Percentiles rank a stretch among this genome's conserved stretches.
Conservation (phyloP, 164 flowering plant genomes). For the Magnolia changhungtana region DNA sequence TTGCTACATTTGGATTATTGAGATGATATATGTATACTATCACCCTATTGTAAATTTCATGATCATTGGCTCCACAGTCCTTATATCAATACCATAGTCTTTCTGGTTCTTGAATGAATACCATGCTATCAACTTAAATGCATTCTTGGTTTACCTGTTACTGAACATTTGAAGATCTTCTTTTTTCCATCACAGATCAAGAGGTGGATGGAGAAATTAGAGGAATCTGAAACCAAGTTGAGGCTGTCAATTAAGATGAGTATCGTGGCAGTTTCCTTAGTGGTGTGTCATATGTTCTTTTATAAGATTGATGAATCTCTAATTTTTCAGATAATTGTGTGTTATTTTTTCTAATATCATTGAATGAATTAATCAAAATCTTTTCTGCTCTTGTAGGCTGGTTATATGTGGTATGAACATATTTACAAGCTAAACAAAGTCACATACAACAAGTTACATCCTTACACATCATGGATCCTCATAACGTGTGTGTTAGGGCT, state of each 20-base stretch:
- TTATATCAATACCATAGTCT: too few relatives aligned
- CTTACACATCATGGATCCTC: constrained; percentile 99
- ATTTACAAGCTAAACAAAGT: constrained; percentile 93
- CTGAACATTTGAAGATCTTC: constrained; percentile 7
- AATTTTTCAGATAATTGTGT: neutral
- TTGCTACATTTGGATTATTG: too few relatives aligned
- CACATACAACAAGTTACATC: constrained; percentile 86
- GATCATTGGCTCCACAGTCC: too few relatives aligned
- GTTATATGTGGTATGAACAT: constrained; percentile 86
- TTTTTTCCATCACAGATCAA: constrained; percentile 55
- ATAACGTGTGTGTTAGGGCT: constrained; percentile 67
- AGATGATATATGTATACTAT: too few relatives aligned
- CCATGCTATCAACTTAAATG: neutral
- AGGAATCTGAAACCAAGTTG: constrained; percentile 74
- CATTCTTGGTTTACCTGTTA: neutral
- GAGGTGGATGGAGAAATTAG: constrained; percentile 93
- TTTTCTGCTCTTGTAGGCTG: constrained; percentile 44
- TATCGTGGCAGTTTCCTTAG: constrained; percentile 50
- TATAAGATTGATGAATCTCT: neutral
- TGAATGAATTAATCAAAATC: constrained; percentile 3
- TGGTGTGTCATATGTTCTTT: constrained; percentile 46
- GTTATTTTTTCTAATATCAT: neutral
- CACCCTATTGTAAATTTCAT: too few relatives aligned
- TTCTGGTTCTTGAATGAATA: neutral
- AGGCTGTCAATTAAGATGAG: constrained; percentile 59